phyloP scores from a whole-genome alignment of 352 stramenopile species.

The Phytophthora meadii region DNA sequence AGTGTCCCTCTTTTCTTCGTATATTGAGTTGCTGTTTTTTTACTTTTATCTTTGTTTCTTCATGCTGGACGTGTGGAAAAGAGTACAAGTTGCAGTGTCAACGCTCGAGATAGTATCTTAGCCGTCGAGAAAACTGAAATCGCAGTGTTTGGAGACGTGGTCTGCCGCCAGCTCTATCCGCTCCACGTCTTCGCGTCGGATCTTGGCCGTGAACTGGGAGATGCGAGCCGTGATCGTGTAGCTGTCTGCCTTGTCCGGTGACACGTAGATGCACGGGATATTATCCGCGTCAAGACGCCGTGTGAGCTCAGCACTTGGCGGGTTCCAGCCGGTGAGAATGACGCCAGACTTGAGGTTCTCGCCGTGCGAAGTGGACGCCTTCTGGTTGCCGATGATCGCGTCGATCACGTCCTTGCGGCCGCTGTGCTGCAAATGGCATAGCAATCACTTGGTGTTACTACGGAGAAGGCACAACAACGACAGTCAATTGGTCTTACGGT shows the following conservation, averaged over 20 bases:
- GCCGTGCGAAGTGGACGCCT: constrained; percentile 68
- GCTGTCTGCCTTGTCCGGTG: constrained; percentile 84
- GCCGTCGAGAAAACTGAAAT: constrained; percentile 76
- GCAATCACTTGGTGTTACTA: not conserved
- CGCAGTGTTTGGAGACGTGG: constrained; percentile 83
- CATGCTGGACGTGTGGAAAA: constrained; percentile 5
- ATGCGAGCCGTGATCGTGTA: constrained; percentile 87
- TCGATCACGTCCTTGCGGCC: constrained; percentile 85
- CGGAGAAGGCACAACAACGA: not conserved
- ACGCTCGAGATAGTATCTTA: constrained; percentile 18
- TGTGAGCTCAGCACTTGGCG: constrained; percentile 69
- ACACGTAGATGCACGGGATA: constrained; percentile 90
- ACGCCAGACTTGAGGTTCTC: constrained; percentile 77
- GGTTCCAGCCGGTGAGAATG: constrained; percentile 87
- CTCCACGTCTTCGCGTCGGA: constrained; percentile 75
- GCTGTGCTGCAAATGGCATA: constrained; percentile 66
- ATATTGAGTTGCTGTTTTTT: constrained; percentile 21
- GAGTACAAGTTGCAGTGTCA: constrained; percentile 12
- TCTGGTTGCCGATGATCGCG: constrained; percentile 86
- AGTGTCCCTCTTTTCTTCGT: constrained; percentile 19
- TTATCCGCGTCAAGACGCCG: constrained; percentile 79
- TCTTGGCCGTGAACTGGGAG: constrained; percentile 83
- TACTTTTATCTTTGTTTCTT: constrained; percentile 7
- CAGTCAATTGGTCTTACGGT: constrained; percentile 47
- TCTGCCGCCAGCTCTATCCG: constrained; percentile 82